Percentiles rank a stretch among this genome's conserved stretches.
phyloP scores from a whole-genome alignment of 129 eudicot species.

The Lactuca saligna region DNA sequence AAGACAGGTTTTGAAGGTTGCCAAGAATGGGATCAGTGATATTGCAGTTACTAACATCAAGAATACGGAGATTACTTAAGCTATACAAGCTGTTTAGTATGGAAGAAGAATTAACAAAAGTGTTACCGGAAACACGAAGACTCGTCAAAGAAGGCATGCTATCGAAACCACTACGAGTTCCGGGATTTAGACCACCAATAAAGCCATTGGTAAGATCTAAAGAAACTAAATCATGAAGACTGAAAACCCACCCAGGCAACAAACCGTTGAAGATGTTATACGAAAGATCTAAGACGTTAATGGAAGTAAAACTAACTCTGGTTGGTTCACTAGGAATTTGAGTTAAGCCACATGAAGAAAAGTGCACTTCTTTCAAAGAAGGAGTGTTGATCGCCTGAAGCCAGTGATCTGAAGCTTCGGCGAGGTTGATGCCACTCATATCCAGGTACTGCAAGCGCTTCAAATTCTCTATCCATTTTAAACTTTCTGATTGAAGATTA shows the following conservation, averaged over 20 bases:
- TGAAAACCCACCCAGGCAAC: slow-evolving; percentile 12
- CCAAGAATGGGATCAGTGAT: slow-evolving; percentile 23
- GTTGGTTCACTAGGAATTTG: background rate
- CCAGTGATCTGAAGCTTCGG: slow-evolving; percentile 28
- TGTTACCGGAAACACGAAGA: slow-evolving; percentile 1
- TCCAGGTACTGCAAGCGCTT: slow-evolving; percentile 4
- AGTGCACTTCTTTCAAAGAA: slow-evolving; percentile 32
- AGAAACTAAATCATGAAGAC: background rate
- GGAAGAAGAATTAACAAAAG: background rate
- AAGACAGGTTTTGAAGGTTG: slow-evolving; percentile 13
- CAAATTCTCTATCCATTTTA: slow-evolving; percentile 8
- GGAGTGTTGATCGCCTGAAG: slow-evolving; percentile 27
- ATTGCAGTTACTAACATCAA: background rate
- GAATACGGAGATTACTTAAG: slow-evolving; percentile 11
- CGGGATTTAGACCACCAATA: background rate
- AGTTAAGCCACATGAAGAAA: slow-evolving; percentile 16
- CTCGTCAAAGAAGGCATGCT: slow-evolving; percentile 3
- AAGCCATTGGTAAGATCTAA: slow-evolving; percentile 3
- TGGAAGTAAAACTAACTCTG: slow-evolving; percentile 26
- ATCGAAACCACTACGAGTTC: background rate
- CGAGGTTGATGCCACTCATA: slow-evolving; percentile 19
- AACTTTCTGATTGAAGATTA: background rate
- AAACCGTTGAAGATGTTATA: slow-evolving; percentile 3
- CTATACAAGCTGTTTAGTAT: slow-evolving; percentile 5
- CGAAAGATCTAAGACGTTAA: slow-evolving; percentile 17